Evolutionary conservation across 768 basidiomycete genomes (phyloP), one percentile per base, ranked within the genome.

Genomic region (Auricularia heimuer): DNA sequence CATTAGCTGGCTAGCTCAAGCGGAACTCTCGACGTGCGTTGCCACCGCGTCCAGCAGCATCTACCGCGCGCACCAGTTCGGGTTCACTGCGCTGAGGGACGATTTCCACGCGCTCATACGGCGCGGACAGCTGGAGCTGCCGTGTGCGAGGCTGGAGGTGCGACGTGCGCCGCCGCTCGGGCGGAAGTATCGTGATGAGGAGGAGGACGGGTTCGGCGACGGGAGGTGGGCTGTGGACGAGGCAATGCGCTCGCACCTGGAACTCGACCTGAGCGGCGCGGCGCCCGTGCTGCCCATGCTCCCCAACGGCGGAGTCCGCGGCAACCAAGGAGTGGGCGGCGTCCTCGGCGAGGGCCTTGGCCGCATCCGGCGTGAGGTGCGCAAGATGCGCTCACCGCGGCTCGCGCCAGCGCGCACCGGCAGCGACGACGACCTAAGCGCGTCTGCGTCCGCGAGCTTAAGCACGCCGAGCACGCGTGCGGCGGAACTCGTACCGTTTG

Each of bases 11-110:
- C 81, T 95, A 3, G 81, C 92, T 0, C 84, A 87, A 54, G 92
- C 91, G 0, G 94, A 97, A 72, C 81, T 96, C 3, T 88, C 89
- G 61, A 92, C 91, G 0, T 84, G 74, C 71, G 85, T 88, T 1
- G 78, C 75, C 3, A 83, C 85, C 1, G 77, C 80, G 0, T 77
- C 74, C 1, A 82, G 86, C 0, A 80, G 90, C 0, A 80, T 97
- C 36, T 96, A 96, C 74, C 85, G 92, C 18, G 84, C 86, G 0
- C 90, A 92, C 68, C 92, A 95, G 66, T 92, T 96, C 72, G 79
- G 86, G 11, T 96, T 96, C 78, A 81, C 84, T 69, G 81, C 85
- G 1, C 80, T 93, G 0, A 84, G 85, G 12, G 85, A 88, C 67
- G 87, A 93, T 69, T 91, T 92, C 71, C 86, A 92, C 64, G 87